Percentiles rank a stretch among this genome's conserved stretches.
phyloP scores from a whole-genome alignment of 345 rosid species.

The Trapa bicornis region DNA sequence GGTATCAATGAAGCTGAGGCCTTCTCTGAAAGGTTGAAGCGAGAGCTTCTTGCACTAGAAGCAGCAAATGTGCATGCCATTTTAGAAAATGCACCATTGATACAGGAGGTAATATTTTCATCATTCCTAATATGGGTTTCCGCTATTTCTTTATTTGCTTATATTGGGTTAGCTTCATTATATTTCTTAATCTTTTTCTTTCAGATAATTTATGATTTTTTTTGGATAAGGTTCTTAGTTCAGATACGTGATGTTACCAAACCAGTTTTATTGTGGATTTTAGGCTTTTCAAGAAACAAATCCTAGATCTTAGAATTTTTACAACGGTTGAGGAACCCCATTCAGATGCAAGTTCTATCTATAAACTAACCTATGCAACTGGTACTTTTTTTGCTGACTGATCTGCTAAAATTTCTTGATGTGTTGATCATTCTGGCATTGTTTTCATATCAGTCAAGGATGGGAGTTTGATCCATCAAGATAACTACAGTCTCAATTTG shows the following conservation, averaged over 20 bases:
- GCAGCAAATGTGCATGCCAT: constrained; percentile 99
- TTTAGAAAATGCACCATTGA: constrained; percentile 88
- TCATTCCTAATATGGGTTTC: not conserved
- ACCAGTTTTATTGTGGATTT: not conserved
- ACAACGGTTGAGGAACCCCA: not conserved
- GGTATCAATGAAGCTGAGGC: constrained; percentile 98
- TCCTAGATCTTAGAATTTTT: not conserved
- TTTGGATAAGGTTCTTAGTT: not conserved
- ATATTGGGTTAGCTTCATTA: not conserved
- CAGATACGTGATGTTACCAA: not conserved
- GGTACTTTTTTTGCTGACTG: not conserved
- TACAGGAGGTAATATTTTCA: constrained; percentile 57
- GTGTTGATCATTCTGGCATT: not conserved
- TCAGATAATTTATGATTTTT: not conserved
- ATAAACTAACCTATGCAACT: not conserved
- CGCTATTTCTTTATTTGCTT: not conserved
- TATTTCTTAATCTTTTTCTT: not conserved
- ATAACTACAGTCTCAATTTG: not conserved
- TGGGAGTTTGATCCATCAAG: no score
- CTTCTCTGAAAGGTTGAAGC: constrained; percentile 92
- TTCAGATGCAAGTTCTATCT: not conserved
- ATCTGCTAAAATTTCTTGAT: not conserved
- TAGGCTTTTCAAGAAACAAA: not conserved
- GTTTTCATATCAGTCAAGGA: not conserved
- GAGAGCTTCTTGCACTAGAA: constrained; percentile 96